phyloP scores from a whole-genome alignment of 2,329 filamentous ascomycete genomes.

The Penicillium psychrosexuale region DNA sequence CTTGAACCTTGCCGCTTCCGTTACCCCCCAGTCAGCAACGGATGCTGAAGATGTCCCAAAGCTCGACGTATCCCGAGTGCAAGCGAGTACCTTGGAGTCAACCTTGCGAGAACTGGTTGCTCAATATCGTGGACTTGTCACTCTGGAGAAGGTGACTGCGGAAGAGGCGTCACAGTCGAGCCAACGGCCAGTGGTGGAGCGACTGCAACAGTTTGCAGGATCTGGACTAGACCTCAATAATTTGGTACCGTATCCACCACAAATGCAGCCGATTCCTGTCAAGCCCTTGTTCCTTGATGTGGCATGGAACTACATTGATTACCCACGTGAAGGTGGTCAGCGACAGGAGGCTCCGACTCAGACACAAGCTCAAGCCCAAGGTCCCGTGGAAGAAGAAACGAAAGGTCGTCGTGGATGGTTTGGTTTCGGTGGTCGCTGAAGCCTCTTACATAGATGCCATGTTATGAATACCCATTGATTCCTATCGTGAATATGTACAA shows the following conservation, averaged over 20 bases:
- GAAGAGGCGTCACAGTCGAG: slow-evolving; percentile 45
- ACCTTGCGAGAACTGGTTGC: slow-evolving; percentile 70
- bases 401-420: slow-evolving; percentile 72
- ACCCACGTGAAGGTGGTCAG: slow-evolving; percentile 60
- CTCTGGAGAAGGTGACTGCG: slow-evolving; percentile 65
- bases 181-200: slow-evolving; percentile 66
- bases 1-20: slow-evolving; percentile 56
- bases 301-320: slow-evolving; percentile 96
- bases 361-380: background rate
- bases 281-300: slow-evolving; percentile 96
- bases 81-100: slow-evolving; percentile 57
- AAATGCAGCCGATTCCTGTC: slow-evolving; percentile 75
- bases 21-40: slow-evolving; percentile 45
- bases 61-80: slow-evolving; percentile 62
- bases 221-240: slow-evolving; percentile 71
- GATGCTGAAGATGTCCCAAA: slow-evolving; percentile 56
- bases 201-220: slow-evolving; percentile 70
- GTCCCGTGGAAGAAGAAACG: slow-evolving; percentile 34
- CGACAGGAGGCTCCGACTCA: slow-evolving; percentile 29
- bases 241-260: slow-evolving; percentile 82
- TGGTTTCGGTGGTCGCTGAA: slow-evolving; percentile 56
- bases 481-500: background rate
- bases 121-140: slow-evolving; percentile 79
- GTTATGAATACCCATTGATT: slow-evolving; percentile 3
- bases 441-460: background rate